These are phyloP conservation scores for Pythium utonaiense DNA, from an alignment of 352 stramenopile genomes.

Conservation along the genomic window DNA sequence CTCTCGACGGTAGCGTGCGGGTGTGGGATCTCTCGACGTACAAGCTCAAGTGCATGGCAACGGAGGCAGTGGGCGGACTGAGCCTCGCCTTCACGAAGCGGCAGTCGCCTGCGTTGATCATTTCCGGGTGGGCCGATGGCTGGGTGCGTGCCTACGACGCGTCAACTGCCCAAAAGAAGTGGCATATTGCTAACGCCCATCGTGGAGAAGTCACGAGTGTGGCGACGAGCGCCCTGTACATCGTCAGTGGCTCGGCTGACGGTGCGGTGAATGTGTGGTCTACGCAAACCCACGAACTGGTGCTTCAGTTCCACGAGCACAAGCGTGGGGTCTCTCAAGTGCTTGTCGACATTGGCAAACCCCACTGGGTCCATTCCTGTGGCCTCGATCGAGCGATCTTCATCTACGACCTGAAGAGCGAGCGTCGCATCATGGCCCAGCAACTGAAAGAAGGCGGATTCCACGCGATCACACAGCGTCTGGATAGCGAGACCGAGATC, in stretches of 20 bases:
- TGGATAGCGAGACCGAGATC: constrained; percentile 90
- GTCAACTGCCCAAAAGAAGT: constrained; percentile 51
- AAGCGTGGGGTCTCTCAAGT: constrained; percentile 77
- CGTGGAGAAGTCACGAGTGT: constrained; percentile 79
- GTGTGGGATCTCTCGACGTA: constrained; percentile 72
- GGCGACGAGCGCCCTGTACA: constrained; percentile 54
- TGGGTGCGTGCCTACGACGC: constrained; percentile 66
- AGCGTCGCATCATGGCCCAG: constrained; percentile 78
- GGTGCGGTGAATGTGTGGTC: constrained; percentile 90
- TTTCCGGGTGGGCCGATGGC: constrained; percentile 74
- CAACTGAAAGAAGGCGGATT: constrained; percentile 79
- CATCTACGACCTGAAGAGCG: constrained; percentile 89
- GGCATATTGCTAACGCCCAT: constrained; percentile 86
- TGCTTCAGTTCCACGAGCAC: constrained; percentile 91
- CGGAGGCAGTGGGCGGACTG: constrained; percentile 46
- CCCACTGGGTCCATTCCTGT: constrained; percentile 86
- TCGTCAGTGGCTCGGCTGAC: constrained; percentile 81
- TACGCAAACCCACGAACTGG: constrained; percentile 75
- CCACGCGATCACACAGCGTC: constrained; percentile 77
- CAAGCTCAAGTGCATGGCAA: constrained; percentile 62
- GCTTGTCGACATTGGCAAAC: constrained; percentile 69
- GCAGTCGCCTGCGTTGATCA: constrained; percentile 25
- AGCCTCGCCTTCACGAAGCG: constrained; percentile 40
- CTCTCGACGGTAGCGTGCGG: constrained; percentile 58
- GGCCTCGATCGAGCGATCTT: constrained; percentile 85